Conservation (phyloP, 2,329 filamentous ascomycete species). For the Colletotrichum endophyticum region DNA sequence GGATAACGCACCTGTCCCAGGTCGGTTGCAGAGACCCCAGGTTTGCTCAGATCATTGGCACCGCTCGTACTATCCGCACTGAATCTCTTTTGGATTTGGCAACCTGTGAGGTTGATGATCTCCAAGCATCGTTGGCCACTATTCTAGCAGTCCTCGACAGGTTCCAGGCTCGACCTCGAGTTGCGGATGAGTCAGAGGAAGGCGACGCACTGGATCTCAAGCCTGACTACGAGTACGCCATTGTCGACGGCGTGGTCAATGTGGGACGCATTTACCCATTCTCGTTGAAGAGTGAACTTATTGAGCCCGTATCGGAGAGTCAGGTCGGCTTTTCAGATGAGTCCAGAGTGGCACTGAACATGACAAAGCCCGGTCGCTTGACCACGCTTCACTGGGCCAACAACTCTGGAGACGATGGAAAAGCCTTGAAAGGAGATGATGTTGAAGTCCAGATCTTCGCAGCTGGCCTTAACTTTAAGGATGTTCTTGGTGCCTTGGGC, state of each 20-base stretch:
- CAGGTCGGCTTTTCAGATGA: background rate
- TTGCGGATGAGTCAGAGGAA: background rate
- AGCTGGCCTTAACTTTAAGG: background rate
- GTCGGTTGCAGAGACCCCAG: constrained; percentile 27
- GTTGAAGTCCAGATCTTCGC: background rate
- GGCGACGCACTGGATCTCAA: background rate
- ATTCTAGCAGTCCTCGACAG: background rate
- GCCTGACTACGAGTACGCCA: constrained; percentile 17
- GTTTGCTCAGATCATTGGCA: constrained; percentile 30
- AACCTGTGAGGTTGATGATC: constrained; percentile 32
- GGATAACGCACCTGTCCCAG: constrained; percentile 32
- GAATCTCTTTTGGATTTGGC: constrained; percentile 30
- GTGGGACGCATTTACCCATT: constrained; percentile 26
- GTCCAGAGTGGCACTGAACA: background rate
- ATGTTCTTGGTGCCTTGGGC: background rate
- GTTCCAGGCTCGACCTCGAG: background rate
- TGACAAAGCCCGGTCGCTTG: background rate
- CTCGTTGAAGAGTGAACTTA: constrained; percentile 25
- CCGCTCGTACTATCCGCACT: constrained; percentile 29
- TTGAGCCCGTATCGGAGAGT: background rate
- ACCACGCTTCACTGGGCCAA: background rate
- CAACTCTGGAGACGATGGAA: no score
- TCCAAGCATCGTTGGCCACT: background rate
- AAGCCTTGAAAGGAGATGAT: background rate
- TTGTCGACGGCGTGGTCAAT: background rate